A percentile compares a stretch with the other conserved stretches of the same genome.
Evolutionary conservation across 106 monocot genomes (phyloP).

Genomic region (Amphibolis antarctica): DNA sequence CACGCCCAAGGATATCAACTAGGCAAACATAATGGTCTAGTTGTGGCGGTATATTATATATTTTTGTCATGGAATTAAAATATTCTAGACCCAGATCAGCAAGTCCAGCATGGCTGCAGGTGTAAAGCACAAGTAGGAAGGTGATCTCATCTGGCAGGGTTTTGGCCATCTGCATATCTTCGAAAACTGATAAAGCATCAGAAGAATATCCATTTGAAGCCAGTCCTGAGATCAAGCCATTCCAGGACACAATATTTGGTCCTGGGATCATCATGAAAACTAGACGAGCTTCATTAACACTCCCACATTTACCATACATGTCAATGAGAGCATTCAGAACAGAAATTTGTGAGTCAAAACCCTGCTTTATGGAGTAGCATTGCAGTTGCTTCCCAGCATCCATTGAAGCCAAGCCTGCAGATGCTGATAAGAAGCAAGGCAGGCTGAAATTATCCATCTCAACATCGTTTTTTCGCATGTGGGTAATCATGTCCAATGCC

Average conservation of each 20-base stretch:
- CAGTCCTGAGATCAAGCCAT: constrained; percentile 53
- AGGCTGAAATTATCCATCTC: constrained; percentile 47
- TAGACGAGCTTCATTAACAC: constrained; percentile 28
- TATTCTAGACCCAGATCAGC: constrained; percentile 59
- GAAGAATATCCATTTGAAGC: constrained; percentile 42
- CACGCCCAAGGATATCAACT: constrained; percentile 65
- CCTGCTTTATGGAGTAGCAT: constrained; percentile 44
- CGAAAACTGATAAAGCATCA: constrained; percentile 54
- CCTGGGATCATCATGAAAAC: constrained; percentile 31
- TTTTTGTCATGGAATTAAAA: constrained; percentile 51
- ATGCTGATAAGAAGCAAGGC: constrained; percentile 55
- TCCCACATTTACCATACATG: constrained; percentile 79
- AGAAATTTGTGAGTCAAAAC: constrained; percentile 32
- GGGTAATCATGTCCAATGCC: constrained; percentile 32
- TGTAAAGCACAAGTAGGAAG: constrained; percentile 50
- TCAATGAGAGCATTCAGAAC: constrained; percentile 73
- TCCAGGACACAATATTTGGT: constrained; percentile 90
- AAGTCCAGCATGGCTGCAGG: constrained; percentile 62
- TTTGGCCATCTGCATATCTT: constrained; percentile 55
- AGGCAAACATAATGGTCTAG: constrained; percentile 67
- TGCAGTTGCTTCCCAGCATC: constrained; percentile 62
- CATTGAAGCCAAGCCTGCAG: constrained; percentile 38
- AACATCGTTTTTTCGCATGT: constrained; percentile 33
- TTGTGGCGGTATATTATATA: constrained; percentile 28
- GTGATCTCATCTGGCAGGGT: constrained; percentile 50